These are phyloP conservation scores for Guadua angustifolia DNA, from an alignment of 176 grass and related monocot genomes.

Conservation along the genomic window DNA sequence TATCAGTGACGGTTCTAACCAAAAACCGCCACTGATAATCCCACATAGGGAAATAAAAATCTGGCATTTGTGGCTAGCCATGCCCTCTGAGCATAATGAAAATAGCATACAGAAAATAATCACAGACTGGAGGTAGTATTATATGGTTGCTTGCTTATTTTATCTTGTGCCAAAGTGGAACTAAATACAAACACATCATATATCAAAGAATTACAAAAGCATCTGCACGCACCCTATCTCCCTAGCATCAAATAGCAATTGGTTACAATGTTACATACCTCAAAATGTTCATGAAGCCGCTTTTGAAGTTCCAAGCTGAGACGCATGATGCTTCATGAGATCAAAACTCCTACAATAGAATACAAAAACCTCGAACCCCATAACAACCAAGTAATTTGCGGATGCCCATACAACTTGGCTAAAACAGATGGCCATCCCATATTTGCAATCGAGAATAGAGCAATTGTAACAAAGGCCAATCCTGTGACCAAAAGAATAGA, in stretches of 20 bases:
- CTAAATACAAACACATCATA: too few species aligned
- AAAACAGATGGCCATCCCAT: constrained; percentile 11
- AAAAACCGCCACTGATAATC: too few species aligned
- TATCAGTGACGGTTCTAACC: too few species aligned
- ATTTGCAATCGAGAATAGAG: constrained; percentile 11
- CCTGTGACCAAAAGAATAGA: too few species aligned
- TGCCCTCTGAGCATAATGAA: too few species aligned
- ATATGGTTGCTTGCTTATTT: too few species aligned
- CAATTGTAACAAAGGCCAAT: not conserved
- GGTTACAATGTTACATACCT: constrained; percentile 50
- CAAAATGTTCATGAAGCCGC: constrained; percentile 95
- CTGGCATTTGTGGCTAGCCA: too few species aligned
- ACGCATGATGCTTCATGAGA: constrained; percentile 86
- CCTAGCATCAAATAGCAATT: constrained; percentile 22
- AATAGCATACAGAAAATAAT: too few species aligned
- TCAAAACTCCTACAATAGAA: constrained; percentile 67
- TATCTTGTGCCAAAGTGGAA: too few species aligned
- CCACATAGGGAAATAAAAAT: too few species aligned
- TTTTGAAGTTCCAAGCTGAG: constrained; percentile 97
- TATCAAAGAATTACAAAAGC: not conserved
- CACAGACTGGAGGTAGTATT: too few species aligned
- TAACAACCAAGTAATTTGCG: constrained; percentile 21
- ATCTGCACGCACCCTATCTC: not conserved
- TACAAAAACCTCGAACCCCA: constrained; percentile 25
- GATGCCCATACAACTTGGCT: constrained; percentile 13